Percentiles rank a stretch among this genome's conserved stretches.
phyloP scores from a whole-genome alignment of 495 filamentous ascomycete genomes.

The Xylaria nigripes region DNA sequence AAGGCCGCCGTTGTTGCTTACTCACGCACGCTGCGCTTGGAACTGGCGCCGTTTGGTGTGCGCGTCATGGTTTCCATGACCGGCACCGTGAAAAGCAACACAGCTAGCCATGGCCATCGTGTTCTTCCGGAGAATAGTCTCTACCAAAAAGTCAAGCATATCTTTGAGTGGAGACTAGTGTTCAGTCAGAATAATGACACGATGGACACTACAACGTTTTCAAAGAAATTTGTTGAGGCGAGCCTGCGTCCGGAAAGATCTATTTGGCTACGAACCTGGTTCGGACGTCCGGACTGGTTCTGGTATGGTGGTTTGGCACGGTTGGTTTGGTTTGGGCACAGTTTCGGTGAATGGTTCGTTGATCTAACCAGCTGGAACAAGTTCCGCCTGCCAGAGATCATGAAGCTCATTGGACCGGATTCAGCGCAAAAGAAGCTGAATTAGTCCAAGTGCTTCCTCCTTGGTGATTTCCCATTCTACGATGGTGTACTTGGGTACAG shows the following conservation, averaged over 20 bases:
- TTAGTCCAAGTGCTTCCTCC: not conserved
- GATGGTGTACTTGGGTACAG: not conserved
- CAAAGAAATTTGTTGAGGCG: constrained; percentile 26
- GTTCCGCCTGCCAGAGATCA: constrained; percentile 32
- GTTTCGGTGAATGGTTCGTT: constrained; percentile 35
- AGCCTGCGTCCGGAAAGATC: constrained; percentile 32
- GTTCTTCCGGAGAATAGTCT: constrained; percentile 32
- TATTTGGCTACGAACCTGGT: constrained; percentile 20
- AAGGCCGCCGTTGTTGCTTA: constrained; percentile 46
- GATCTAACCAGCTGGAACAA: constrained; percentile 30
- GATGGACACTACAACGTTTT: constrained; percentile 32
- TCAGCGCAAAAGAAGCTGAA: constrained; percentile 21
- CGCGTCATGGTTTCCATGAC: constrained; percentile 45
- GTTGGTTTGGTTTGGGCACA: constrained; percentile 28
- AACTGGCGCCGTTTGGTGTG: constrained; percentile 47
- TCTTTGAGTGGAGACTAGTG: constrained; percentile 37
- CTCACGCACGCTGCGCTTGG: constrained; percentile 44
- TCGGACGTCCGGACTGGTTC: constrained; percentile 42
- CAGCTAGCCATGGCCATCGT: constrained; percentile 31
- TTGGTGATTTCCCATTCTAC: not conserved
- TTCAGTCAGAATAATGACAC: constrained; percentile 40
- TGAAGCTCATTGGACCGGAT: constrained; percentile 24
- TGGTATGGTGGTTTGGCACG: constrained; percentile 35
- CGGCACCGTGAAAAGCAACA: constrained; percentile 42
- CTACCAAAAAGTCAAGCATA: constrained; percentile 30